A percentile compares a stretch with the other conserved stretches of the same genome.
phyloP scores from a whole-genome alignment of 805 yeast genomes.

The Wickerhamomyces chaumierensis region DNA sequence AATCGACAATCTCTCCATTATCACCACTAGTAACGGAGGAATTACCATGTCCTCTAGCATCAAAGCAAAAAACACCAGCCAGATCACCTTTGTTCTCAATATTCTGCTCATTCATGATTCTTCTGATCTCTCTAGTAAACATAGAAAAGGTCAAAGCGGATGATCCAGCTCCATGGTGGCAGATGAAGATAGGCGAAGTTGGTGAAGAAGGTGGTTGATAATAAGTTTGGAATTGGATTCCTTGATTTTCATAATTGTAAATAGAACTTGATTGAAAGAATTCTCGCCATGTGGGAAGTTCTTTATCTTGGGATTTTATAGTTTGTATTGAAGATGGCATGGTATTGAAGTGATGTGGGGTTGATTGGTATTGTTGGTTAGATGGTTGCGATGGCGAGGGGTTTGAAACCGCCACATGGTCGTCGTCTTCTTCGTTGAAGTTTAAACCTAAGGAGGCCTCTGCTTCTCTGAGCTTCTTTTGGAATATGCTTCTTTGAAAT shows the following conservation, averaged over 20 bases:
- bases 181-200: slow-evolving; percentile 48
- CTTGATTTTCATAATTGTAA: no score
- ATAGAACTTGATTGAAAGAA: slow-evolving; percentile 5
- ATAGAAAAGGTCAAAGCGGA: slow-evolving; percentile 67
- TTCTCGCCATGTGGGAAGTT: slow-evolving; percentile 21
- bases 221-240: slow-evolving; percentile 39
- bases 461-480: neutral
- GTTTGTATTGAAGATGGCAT: no score
- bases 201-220: slow-evolving; percentile 37
- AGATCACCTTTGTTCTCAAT: slow-evolving; percentile 8
- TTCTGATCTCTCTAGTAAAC: slow-evolving; percentile 23
- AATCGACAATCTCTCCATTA: slow-evolving; percentile 26
- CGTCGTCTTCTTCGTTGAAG: neutral
- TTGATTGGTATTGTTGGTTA: no score
- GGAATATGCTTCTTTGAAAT: neutral
- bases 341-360: no score
- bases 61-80: slow-evolving; percentile 57
- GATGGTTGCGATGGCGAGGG: neutral
- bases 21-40: neutral
- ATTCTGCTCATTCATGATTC: slow-evolving; percentile 17
- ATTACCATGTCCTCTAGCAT: slow-evolving; percentile 78
- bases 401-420: no score
- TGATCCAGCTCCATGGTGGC: slow-evolving; percentile 96
- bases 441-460: neutral
- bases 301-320: no score